Conservation (phyloP, 2,329 filamentous ascomycete species). For the Colletotrichum eleusines region DNA sequence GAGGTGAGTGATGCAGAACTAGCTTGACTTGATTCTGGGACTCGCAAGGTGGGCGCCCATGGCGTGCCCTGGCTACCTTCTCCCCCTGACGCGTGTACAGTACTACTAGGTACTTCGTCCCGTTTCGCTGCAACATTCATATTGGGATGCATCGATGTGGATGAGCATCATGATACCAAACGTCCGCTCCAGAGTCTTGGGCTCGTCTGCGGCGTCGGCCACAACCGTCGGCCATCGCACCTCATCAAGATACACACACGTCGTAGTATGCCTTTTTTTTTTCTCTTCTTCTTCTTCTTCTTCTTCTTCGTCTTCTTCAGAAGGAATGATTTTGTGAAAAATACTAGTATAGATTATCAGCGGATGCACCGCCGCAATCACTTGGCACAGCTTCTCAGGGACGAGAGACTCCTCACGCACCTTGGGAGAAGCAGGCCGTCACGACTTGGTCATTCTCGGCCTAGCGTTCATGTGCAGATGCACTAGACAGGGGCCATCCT, state of each 20-base stretch:
- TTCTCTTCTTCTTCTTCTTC: too few species aligned
- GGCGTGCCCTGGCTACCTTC: constrained; percentile 24
- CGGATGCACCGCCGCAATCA: constrained; percentile 30
- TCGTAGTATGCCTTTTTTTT: background rate
- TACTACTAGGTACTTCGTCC: constrained; percentile 33
- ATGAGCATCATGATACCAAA: constrained; percentile 27
- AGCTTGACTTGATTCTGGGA: constrained; percentile 14
- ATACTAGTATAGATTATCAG: constrained; percentile 7
- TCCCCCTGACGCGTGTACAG: constrained; percentile 1
- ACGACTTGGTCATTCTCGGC: constrained; percentile 22
- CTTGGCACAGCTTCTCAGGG: constrained; percentile 36
- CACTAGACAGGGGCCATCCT: constrained; percentile 47
- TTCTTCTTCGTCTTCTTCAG: too few species aligned
- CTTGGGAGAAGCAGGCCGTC: constrained; percentile 34
- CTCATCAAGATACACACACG: background rate
- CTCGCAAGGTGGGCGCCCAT: constrained; percentile 27
- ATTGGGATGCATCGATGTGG: constrained; percentile 34
- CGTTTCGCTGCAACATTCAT: constrained; percentile 27
- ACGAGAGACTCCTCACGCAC: constrained; percentile 21
- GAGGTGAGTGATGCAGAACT: constrained; percentile 8
- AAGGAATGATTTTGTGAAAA: background rate
- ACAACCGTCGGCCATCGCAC: background rate
- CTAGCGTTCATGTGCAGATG: constrained; percentile 42
- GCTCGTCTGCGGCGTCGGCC: background rate
- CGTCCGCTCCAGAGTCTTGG: constrained; percentile 8